These are phyloP conservation scores for Fusarium kyushuense DNA, from an alignment of 2,329 filamentous ascomycete species.

Conservation along the genomic window DNA sequence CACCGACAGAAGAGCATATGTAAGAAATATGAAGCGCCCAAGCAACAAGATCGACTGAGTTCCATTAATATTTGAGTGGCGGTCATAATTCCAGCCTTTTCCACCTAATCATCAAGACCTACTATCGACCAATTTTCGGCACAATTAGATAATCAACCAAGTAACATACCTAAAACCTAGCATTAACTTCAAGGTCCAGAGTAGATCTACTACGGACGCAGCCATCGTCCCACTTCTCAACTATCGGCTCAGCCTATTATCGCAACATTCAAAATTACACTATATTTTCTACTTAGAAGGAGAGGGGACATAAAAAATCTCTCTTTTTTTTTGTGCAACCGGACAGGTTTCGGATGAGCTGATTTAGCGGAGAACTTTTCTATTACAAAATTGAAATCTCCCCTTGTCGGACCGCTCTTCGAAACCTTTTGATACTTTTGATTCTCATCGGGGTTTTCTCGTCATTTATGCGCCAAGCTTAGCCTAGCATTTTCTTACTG, in stretches of 20 bases:
- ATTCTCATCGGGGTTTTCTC: background rate
- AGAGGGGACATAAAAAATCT: background rate
- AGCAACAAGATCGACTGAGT: constrained; percentile 10
- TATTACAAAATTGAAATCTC: constrained; percentile 9
- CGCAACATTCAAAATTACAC: constrained; percentile 7
- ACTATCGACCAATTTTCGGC: constrained; percentile 4
- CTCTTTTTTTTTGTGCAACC: constrained; percentile 12
- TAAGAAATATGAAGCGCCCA: background rate
- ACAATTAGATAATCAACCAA: background rate
- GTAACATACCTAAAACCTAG: background rate
- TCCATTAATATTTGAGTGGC: background rate
- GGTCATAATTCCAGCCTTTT: background rate
- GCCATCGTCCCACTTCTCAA: constrained; percentile 4
- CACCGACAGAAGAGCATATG: constrained; percentile 16
- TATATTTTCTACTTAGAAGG: background rate
- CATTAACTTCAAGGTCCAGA: background rate
- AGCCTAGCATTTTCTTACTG: constrained; percentile 21
- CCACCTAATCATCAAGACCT: constrained; percentile 3
- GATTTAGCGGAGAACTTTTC: constrained; percentile 10
- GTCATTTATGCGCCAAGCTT: constrained; percentile 29
- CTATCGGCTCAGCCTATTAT: constrained; percentile 4
- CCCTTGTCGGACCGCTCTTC: background rate
- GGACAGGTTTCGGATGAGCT: constrained; percentile 36
- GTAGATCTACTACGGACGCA: background rate
- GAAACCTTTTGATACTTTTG: constrained; percentile 11